Base-by-base conservation (phyloP, 768 basidiomycete species). In the Candolleomyces efflorescens region DNA sequence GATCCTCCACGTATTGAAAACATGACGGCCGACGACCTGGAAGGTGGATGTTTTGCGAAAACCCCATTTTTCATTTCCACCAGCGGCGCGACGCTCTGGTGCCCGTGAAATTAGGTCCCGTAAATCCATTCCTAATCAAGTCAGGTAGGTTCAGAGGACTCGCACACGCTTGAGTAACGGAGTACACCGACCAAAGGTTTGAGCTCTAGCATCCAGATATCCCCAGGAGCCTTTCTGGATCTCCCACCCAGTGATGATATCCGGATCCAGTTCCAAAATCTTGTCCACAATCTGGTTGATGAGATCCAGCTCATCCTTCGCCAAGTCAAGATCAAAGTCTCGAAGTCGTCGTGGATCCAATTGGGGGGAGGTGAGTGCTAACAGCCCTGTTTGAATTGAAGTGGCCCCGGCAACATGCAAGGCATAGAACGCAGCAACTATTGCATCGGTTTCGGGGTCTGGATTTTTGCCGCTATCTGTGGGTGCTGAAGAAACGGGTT, bases 211-310 rank as follows among this genome's bases (percentile, higher is more conserved):
- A 50, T 78, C 74, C 1, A 97, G 73, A 69, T 93, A 98, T 0
- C 95, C 95, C 96, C 97, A 99, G 5, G 92, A 94, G 2, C 81
- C 78, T 18, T 77, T 75, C 66, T 97, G 93, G 12, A 96, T 78
- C 59, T 99, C 96, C 92, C 94, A 98, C 15, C 96, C 96, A 0
- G 84, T 80, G 7, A 98, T 65, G 41, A 98, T 87, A 68, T 99
- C 97, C 0, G 97, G 97, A 72, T 98, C 94, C 61, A 92, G 73
- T 1, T 84, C 82, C 22, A 82, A 65, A 0, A 97, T 82, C 26
- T 84, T 71, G 67, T 98, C 94, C 24, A 91, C 75, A 6, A 92
- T 63, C 36, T 72, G 71, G 65, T 97, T 95, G 56, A 98, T 73
- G 5, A 98, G 73, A 20, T 94, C 92, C 11, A 92, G 73, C 72